Base-by-base conservation (phyloP, 2,329 filamentous ascomycete species). In the Macroventuria anomochaeta region DNA sequence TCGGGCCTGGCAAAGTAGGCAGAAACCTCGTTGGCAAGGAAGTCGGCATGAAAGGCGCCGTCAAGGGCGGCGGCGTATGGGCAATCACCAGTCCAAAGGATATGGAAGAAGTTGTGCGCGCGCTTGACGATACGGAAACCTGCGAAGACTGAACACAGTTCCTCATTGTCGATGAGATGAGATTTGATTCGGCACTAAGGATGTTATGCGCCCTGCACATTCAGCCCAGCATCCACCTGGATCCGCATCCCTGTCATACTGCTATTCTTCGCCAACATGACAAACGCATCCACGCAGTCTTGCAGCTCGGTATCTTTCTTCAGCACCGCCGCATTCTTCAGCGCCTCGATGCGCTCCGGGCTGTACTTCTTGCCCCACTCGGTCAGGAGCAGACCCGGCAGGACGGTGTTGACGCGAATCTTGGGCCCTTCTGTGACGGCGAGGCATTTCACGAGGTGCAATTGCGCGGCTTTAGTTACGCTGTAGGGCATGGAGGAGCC, bases 11-110 rank as follows among this genome's bases (percentile, higher is more conserved):
- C 5, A 96, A 96, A 73, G 93, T 97, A 2, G 93, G 93, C 0
- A 83, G 93, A 52, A 97, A 97, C 72, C 80, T 97, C 7, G 93
- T 97, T 1, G 92, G 93, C 11, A 97, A 97, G 76, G 93, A 97
- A 76, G 93, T 97, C 3, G 93, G 92, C 8, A 93, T 95, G 85
- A 85, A 88, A 67, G 90, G 95, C 49, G 79, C 84, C 13, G 85
- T 93, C 41, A 96, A 93, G 71, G 92, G 92, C 1, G 93, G 92
- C 41, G 93, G 93, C 2, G 93, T 97, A 0, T 96, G 93, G 92
- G 92, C 89, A 3, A 90, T 97, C 47, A 93, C 87, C 8, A 88
- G 92, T 70, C 91, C 93, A 7, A 83, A 81, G 49, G 78, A 81
- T 48, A 75, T 80, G 53, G 79, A 81, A 57, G 72, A 76, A 41